Percentiles rank a stretch among this genome's conserved stretches.
phyloP scores from a whole-genome alignment of 352 stramenopile species.

The Labyrinthula sp. region DNA sequence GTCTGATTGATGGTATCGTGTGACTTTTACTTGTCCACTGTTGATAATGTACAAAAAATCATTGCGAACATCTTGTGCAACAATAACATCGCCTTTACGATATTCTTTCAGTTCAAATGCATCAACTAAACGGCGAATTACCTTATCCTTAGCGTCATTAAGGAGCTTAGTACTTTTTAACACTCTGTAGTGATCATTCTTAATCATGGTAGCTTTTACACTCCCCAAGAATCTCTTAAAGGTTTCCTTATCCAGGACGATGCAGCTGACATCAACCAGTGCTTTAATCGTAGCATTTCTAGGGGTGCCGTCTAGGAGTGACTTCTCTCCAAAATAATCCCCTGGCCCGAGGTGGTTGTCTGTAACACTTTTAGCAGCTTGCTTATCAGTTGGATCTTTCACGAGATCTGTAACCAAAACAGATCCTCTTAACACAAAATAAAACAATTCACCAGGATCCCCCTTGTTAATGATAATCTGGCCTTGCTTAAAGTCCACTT shows the following conservation, averaged over 20 bases:
- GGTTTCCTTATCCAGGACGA: constrained; percentile 68
- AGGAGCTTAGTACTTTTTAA: constrained; percentile 64
- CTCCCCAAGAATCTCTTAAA: constrained; percentile 78
- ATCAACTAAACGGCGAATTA: constrained; percentile 59
- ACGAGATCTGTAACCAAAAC: too few species aligned
- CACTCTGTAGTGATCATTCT: constrained; percentile 75
- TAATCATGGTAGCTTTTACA: constrained; percentile 61
- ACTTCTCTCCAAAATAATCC: constrained; percentile 24
- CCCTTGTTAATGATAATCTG: constrained; percentile 76
- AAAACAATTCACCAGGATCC: constrained; percentile 55
- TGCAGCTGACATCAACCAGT: constrained; percentile 27
- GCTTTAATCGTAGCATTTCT: constrained; percentile 10
- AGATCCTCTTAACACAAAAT: constrained; percentile 52
- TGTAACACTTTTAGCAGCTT: too few species aligned
- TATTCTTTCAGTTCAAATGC: constrained; percentile 45
- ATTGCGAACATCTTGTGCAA: constrained; percentile 75
- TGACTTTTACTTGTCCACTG: constrained; percentile 58
- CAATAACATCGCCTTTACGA: constrained; percentile 54
- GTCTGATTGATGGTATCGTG: too few species aligned
- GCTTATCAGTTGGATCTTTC: too few species aligned
- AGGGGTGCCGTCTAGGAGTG: constrained; percentile 12
- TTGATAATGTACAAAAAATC: constrained; percentile 94
- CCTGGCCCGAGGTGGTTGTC: constrained; percentile 5
- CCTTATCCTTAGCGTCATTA: constrained; percentile 52
- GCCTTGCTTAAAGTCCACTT: constrained; percentile 73